phyloP scores from a whole-genome alignment of 2,329 filamentous ascomycete species.

The Domatiomyces globalis region DNA sequence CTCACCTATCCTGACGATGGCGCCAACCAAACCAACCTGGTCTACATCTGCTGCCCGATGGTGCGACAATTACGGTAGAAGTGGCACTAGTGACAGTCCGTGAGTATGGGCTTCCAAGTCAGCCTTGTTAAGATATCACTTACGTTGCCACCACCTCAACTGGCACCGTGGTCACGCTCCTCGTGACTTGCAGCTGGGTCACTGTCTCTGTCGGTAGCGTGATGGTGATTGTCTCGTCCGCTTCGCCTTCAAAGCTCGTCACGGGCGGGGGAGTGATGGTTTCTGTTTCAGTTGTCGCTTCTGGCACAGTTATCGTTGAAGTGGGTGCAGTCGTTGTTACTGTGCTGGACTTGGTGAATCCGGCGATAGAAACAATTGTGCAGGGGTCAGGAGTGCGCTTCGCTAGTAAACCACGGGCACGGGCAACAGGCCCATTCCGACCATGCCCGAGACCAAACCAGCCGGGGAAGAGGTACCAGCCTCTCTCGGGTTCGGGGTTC shows the following conservation, averaged over 20 bases:
- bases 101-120: background rate
- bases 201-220: conserved; percentile 10
- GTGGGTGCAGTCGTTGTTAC: conserved; percentile 10
- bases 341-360: conserved; percentile 5
- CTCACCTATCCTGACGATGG: background rate
- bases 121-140: background rate
- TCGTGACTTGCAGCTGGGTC: background rate
- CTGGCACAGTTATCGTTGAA: conserved; percentile 8
- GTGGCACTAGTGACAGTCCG: background rate
- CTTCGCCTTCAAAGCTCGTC: conserved; percentile 11
- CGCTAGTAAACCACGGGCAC: background rate
- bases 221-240: conserved; percentile 9
- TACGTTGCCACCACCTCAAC: background rate
- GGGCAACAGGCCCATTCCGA: background rate
- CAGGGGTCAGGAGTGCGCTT: conserved; percentile 7
- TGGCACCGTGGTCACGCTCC: background rate
- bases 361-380: conserved; percentile 10
- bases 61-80: background rate
- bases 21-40: background rate
- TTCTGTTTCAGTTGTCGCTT: background rate
- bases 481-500: background rate
- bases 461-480: background rate
- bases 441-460: background rate
- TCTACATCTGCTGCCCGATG: background rate
- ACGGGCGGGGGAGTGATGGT: conserved; percentile 10